Conservation (phyloP, 208 protist species). For the Phytomonas sp. region DNA sequence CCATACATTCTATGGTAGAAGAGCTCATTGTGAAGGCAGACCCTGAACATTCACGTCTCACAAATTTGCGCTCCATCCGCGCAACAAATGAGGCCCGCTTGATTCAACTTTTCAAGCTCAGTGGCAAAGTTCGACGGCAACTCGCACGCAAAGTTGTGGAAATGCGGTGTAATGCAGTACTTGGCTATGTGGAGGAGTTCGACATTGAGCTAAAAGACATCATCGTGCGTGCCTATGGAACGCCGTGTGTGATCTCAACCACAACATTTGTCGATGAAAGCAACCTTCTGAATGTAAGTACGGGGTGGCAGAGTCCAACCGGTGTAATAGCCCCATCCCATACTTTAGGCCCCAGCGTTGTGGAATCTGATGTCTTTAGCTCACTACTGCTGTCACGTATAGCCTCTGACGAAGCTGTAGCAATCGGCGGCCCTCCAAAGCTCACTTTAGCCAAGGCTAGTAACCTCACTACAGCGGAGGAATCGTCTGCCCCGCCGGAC, state of each 20-base stretch:
- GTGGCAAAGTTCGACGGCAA: conserved; percentile 85
- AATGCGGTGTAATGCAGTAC: conserved; percentile 82
- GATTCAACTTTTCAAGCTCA: conserved; percentile 84
- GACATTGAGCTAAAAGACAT: conserved; percentile 87
- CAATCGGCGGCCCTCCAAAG: background rate
- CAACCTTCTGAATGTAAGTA: conserved; percentile 11
- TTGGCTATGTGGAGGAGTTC: conserved; percentile 86
- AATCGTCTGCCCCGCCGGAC: background rate
- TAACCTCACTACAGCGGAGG: background rate
- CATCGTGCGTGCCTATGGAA: conserved; percentile 88
- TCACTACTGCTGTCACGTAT: background rate
- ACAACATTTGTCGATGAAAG: conserved; percentile 54
- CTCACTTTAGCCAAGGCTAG: background rate
- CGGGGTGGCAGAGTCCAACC: background rate
- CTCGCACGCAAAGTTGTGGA: conserved; percentile 85
- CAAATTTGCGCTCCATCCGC: conserved; percentile 72
- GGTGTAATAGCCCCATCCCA: conserved; percentile 4
- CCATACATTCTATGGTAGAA: conserved; percentile 78
- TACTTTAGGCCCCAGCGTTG: background rate
- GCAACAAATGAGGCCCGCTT: conserved; percentile 77
- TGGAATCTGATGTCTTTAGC: background rate
- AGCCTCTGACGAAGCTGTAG: background rate
- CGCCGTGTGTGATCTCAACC: conserved; percentile 72
- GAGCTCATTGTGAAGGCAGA: conserved; percentile 88
- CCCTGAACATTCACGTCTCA: conserved; percentile 83